phyloP scores from a whole-genome alignment of 1,284 basidiomycete species.

The Tilletia walkeri region DNA sequence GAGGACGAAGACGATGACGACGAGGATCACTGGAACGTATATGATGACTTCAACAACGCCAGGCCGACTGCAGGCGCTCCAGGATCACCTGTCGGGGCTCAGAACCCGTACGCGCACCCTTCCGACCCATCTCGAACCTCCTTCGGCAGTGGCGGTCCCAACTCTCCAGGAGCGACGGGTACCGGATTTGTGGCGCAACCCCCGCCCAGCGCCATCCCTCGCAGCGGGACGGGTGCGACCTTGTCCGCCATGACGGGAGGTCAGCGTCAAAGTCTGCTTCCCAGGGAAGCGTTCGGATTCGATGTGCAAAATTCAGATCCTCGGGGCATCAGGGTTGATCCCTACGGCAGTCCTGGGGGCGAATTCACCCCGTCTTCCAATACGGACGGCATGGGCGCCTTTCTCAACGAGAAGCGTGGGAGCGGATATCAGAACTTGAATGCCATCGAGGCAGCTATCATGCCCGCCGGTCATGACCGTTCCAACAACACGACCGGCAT shows the following conservation, averaged over 20 bases:
- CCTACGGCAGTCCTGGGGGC: not conserved
- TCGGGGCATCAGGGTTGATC: constrained; percentile 27
- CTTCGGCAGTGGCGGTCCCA: not conserved
- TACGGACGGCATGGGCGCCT: constrained; percentile 1
- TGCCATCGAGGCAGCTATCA: not conserved
- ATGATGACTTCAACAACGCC: constrained; percentile 51
- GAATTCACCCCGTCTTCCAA: not conserved
- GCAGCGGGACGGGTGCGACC: constrained; percentile 25
- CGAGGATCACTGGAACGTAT: constrained; percentile 49
- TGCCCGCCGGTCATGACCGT: not conserved
- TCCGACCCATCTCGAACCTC: constrained; percentile 22
- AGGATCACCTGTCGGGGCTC: constrained; percentile 19
- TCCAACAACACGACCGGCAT: constrained; percentile 32
- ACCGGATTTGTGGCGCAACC: not conserved
- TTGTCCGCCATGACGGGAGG: constrained; percentile 24
- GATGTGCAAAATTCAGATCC: constrained; percentile 44
- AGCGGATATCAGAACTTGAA: constrained; percentile 11
- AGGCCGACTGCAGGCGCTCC: constrained; percentile 30
- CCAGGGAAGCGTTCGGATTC: constrained; percentile 42
- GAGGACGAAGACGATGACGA: constrained; percentile 35
- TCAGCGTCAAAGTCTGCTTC: constrained; percentile 33
- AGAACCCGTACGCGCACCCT: constrained; percentile 23
- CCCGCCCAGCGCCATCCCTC: not conserved
- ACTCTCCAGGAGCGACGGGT: not conserved
- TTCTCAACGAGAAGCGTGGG: constrained; percentile 23